Conservation (phyloP, 768 basidiomycete species). For the Paxillus ammoniavirescens region DNA sequence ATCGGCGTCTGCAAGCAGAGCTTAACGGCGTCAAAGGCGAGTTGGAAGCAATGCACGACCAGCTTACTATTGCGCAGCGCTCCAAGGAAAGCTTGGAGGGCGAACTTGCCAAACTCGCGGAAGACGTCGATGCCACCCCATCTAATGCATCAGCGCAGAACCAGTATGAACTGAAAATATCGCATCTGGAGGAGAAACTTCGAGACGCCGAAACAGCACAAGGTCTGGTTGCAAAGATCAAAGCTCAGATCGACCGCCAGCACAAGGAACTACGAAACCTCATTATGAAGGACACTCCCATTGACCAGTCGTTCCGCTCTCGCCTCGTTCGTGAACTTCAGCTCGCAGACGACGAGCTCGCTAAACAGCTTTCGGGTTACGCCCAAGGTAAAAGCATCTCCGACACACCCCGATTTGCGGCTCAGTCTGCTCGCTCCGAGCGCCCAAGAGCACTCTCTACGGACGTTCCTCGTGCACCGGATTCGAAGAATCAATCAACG, state of each 20-base stretch:
- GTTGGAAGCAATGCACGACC: conserved; percentile 51
- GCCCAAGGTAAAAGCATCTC: not conserved
- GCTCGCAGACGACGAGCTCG: conserved; percentile 46
- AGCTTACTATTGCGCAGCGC: conserved; percentile 50
- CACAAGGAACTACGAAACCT: conserved; percentile 73
- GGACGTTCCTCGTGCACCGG: conserved; percentile 30
- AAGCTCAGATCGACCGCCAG: conserved; percentile 61
- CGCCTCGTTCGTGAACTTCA: conserved; percentile 64
- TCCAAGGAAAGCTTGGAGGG: conserved; percentile 66
- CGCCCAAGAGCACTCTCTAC: conserved; percentile 6
- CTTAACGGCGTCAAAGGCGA: conserved; percentile 56
- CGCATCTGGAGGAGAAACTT: conserved; percentile 60
- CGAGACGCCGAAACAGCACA: conserved; percentile 54
- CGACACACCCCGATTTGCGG: conserved; percentile 48
- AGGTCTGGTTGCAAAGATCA: conserved; percentile 51
- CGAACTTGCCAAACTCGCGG: conserved; percentile 65
- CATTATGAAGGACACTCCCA: conserved; percentile 53
- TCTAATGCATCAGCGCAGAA: conserved; percentile 61
- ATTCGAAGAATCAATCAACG: conserved; percentile 42
- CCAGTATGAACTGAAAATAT: conserved; percentile 61
- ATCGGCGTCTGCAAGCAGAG: conserved; percentile 59
- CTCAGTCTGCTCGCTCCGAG: conserved; percentile 28
- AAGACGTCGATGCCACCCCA: conserved; percentile 51
- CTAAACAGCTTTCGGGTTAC: conserved; percentile 18
- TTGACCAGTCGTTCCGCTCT: conserved; percentile 60